Conservation (phyloP, 2,329 filamentous ascomycete species). For the Alternaria sp. region DNA sequence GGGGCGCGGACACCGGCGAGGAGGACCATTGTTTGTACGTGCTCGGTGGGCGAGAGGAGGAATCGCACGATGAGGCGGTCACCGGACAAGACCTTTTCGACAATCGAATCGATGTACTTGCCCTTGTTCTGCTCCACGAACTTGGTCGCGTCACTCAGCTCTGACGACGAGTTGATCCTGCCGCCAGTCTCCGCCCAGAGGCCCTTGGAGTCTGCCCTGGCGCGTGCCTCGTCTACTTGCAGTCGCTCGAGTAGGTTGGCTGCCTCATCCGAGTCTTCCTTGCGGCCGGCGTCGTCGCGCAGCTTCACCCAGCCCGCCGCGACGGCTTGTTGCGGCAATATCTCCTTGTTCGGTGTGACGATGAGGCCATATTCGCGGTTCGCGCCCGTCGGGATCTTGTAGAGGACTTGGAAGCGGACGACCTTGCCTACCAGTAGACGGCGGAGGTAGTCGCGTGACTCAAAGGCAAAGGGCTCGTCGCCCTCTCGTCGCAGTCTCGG, state of each 20-base stretch:
- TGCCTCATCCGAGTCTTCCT: slow-evolving; percentile 83
- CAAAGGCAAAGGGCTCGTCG: slow-evolving; percentile 91
- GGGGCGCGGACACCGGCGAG: slow-evolving; percentile 89
- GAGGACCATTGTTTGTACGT: slow-evolving; percentile 86
- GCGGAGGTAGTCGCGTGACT: slow-evolving; percentile 91
- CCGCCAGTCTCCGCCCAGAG: slow-evolving; percentile 74
- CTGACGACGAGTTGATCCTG: slow-evolving; percentile 78
- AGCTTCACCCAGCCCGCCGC: slow-evolving; percentile 92
- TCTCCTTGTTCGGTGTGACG: slow-evolving; percentile 71
- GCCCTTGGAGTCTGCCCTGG: slow-evolving; percentile 79
- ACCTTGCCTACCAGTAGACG: slow-evolving; percentile 84
- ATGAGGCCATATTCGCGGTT: slow-evolving; percentile 89
- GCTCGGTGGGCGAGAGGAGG: slow-evolving; percentile 79
- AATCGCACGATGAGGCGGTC: slow-evolving; percentile 88
- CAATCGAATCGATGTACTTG: slow-evolving; percentile 76
- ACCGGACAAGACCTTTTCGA: slow-evolving; percentile 90
- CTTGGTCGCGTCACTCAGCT: slow-evolving; percentile 74
- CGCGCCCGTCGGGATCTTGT: slow-evolving; percentile 78
- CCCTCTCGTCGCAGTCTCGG: slow-evolving; percentile 86
- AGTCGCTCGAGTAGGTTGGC: slow-evolving; percentile 76
- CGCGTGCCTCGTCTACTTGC: slow-evolving; percentile 76
- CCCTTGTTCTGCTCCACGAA: slow-evolving; percentile 87
- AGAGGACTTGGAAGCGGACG: slow-evolving; percentile 83
- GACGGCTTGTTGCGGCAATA: slow-evolving; percentile 80
- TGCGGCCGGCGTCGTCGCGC: slow-evolving; percentile 89